These are phyloP conservation scores for Lactuca saligna DNA, from an alignment of 129 eudicot species.

Conservation along the genomic window DNA sequence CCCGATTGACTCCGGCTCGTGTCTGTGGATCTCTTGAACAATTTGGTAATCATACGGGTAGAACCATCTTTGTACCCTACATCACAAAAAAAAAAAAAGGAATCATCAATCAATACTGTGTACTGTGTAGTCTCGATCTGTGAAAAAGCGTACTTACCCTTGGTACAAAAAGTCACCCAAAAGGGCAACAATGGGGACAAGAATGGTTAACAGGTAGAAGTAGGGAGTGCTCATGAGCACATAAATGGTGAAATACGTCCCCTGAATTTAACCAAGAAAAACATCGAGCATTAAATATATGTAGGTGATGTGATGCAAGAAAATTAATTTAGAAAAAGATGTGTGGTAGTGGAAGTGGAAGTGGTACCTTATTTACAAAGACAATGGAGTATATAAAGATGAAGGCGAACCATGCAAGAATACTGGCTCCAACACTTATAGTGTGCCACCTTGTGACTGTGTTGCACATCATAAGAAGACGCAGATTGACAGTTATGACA, in stretches of 20 bases:
- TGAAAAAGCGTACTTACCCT: slow-evolving; percentile 49
- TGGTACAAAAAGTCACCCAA: slow-evolving; percentile 66
- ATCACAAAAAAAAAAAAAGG: not conserved
- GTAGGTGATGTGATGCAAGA: not conserved
- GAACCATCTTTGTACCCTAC: slow-evolving; percentile 93
- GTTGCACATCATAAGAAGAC: slow-evolving; percentile 91
- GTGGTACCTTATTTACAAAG: slow-evolving; percentile 55
- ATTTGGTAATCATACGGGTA: slow-evolving; percentile 88
- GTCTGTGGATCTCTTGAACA: slow-evolving; percentile 83
- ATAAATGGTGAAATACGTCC: slow-evolving; percentile 57
- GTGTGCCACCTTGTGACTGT: slow-evolving; percentile 92
- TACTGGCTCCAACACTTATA: slow-evolving; percentile 88
- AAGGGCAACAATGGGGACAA: slow-evolving; percentile 86
- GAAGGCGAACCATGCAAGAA: slow-evolving; percentile 75
- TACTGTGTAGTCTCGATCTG: not conserved
- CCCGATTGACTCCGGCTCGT: slow-evolving; percentile 68
- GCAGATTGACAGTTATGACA: slow-evolving; percentile 85
- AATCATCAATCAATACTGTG: not conserved
- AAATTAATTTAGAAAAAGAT: not conserved
- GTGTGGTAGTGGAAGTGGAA: slow-evolving; percentile 1
- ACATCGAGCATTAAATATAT: not conserved
- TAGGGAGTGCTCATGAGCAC: slow-evolving; percentile 71
- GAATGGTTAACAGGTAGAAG: slow-evolving; percentile 65
- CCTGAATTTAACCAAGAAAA: slow-evolving; percentile 46
- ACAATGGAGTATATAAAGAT: slow-evolving; percentile 75